A percentile compares a stretch with the other conserved stretches of the same genome.
phyloP scores from a whole-genome alignment of 441 rosid species.

The Brassica balearica region DNA sequence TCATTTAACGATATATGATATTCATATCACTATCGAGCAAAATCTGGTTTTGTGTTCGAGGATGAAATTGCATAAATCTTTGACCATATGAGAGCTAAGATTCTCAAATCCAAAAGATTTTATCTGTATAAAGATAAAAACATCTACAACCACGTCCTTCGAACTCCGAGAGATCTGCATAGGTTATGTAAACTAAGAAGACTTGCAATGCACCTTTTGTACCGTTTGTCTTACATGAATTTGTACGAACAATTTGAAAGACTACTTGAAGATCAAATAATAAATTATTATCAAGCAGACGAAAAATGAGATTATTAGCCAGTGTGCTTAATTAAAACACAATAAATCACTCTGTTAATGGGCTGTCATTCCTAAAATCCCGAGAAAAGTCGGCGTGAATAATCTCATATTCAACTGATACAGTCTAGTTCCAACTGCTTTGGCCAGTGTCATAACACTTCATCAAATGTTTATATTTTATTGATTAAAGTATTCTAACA shows the following conservation, averaged over 20 bases:
- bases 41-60: slow-evolving; percentile 37
- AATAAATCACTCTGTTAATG: slow-evolving; percentile 48
- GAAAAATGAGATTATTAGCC: slow-evolving; percentile 15
- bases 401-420: slow-evolving; percentile 56
- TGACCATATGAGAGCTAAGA: slow-evolving; percentile 37
- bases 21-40: slow-evolving; percentile 27
- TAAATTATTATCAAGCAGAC: background rate
- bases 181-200: slow-evolving; percentile 25
- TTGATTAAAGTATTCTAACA: slow-evolving; percentile 11
- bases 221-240: slow-evolving; percentile 24
- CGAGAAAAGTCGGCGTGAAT: slow-evolving; percentile 60
- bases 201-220: slow-evolving; percentile 37
- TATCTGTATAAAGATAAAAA: slow-evolving; percentile 18
- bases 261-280: background rate
- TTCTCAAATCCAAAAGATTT: slow-evolving; percentile 45
- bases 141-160: slow-evolving; percentile 21
- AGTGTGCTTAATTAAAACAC: slow-evolving; percentile 31
- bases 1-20: slow-evolving; percentile 13
- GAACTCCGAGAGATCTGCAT: slow-evolving; percentile 43
- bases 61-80: slow-evolving; percentile 43
- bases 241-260: background rate
- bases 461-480: slow-evolving; percentile 28
- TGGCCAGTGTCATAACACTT: slow-evolving; percentile 42
- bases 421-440: slow-evolving; percentile 46
- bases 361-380: slow-evolving; percentile 75